Evolutionary conservation across 345 rosid species (phyloP), one percentile per base, ranked within the genome.

Genomic region (Salix dunnii): DNA sequence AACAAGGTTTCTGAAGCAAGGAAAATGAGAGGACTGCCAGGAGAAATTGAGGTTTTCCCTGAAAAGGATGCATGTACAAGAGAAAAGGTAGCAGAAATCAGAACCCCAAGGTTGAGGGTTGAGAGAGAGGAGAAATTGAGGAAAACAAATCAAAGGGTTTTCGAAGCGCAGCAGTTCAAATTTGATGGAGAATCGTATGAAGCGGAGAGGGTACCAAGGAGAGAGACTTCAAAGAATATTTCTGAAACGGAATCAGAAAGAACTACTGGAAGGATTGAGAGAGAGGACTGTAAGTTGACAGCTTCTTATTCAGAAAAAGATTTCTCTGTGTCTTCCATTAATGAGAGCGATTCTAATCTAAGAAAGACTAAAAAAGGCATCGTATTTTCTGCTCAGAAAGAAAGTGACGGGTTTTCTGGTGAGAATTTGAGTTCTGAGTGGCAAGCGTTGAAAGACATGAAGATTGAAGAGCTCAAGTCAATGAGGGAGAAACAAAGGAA

Each of bases 401-500:
- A 66, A 60, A 67, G 28, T 16, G 10, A 23, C 18, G 38, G 48
- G 61, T 12, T 64, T 69, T 68, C 76, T 12, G 75, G 25, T 55
- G 73, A 84, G 70, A 75, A 77, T 46, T 63, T 79, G 38, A 49
- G 79, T 76, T 75, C 72, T 1, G 80, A 74, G 51, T 80, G 86
- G 89, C 77, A 75, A 71, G 84, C 79, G 62, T 79, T 76, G 82
- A 88, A 88, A 82, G 82, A 80, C 77, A 83, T 63, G 71, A 89
- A 90, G 79, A 25, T 76, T n/a, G 80, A 85, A 75, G 88, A 82
- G 80, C 51, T 84, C 49, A 89, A 80, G 84, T 75, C 78, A 71
- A 88, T 78, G 82, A 83, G 75, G 27, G 91, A 85, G 74, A 83
- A 82, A 77, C 91, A 83, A 82, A 90, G 99, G 79, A 95, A 89